Percentiles rank a stretch among this genome's conserved stretches.
These are phyloP conservation scores for Globisporangium cylindrosporum DNA, from an alignment of 352 stramenopile species.

Conservation along the genomic window DNA sequence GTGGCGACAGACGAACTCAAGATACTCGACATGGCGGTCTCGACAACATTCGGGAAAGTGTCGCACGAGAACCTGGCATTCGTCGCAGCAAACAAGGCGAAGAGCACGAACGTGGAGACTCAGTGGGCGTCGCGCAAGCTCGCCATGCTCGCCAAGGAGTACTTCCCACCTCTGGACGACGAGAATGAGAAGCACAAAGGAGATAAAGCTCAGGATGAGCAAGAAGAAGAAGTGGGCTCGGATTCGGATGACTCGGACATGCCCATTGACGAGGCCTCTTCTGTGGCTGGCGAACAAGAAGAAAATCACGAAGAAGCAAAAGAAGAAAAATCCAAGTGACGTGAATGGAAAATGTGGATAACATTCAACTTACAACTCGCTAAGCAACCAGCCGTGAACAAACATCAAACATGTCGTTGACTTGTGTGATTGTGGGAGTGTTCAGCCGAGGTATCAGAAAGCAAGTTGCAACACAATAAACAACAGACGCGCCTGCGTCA, in stretches of 20 bases:
- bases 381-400: conserved; percentile 1
- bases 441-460: conserved; percentile 15
- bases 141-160: conserved; percentile 59
- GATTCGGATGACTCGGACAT: conserved; percentile 27
- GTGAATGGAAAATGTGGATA: background rate
- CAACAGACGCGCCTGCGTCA: background rate
- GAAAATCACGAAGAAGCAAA: conserved; percentile 16
- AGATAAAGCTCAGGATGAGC: conserved; percentile 5
- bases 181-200: conserved; percentile 19
- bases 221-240: conserved; percentile 25
- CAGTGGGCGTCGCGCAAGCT: conserved; percentile 59
- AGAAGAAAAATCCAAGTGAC: conserved; percentile 10
- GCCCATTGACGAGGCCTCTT: conserved; percentile 14
- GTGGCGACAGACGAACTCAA: conserved; percentile 54
- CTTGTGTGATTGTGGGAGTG: background rate
- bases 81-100: conserved; percentile 49
- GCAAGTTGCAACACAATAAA: conserved; percentile 17
- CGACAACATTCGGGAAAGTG: conserved; percentile 49
- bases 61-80: conserved; percentile 68
- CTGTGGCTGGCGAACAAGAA: conserved; percentile 13
- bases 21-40: conserved; percentile 47
- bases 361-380: conserved; percentile 7
- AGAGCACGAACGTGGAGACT: conserved; percentile 48
- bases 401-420: background rate
- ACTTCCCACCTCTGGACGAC: conserved; percentile 47